phyloP scores from a whole-genome alignment of 192 early-diverging fungal genomes.

The Linnemannia exigua region DNA sequence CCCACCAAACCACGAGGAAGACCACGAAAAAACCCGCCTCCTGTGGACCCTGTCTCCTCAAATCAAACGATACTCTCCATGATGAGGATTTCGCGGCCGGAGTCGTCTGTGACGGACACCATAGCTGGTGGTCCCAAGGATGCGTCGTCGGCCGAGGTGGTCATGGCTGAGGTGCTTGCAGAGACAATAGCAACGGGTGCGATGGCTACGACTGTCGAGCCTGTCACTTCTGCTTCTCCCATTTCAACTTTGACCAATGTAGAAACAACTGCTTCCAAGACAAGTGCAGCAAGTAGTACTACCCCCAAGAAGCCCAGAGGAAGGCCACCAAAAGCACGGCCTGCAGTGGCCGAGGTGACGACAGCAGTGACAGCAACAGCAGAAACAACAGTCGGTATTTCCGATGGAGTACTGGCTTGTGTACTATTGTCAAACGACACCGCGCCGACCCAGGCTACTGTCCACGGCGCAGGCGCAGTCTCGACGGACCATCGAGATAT shows the following conservation, averaged over 20 bases:
- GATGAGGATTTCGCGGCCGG: not conserved
- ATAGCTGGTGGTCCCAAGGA: not conserved
- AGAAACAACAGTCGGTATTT: not conserved
- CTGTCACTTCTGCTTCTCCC: not conserved
- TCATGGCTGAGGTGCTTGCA: not conserved
- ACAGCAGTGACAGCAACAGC: not conserved
- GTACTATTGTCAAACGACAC: not conserved
- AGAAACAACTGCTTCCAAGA: not conserved
- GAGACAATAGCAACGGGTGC: not conserved
- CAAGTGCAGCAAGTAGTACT: not conserved
- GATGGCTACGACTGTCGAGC: not conserved
- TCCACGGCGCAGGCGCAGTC: not conserved
- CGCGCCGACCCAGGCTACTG: not conserved
- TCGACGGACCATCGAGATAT: not conserved
- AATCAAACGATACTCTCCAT: constrained; percentile 5
- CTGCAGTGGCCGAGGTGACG: not conserved
- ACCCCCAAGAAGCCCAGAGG: not conserved
- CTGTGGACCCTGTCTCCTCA: not conserved
- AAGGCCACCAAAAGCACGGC: not conserved
- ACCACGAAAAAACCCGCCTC: constrained; percentile 2
- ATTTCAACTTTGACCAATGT: not conserved
- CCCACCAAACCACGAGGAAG: constrained; percentile 19
- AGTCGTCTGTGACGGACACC: not conserved
- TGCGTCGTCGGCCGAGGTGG: not conserved
- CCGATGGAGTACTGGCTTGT: not conserved